phyloP scores from a whole-genome alignment of 2,329 filamentous ascomycete genomes.

The Colletotrichum chlorophyti region DNA sequence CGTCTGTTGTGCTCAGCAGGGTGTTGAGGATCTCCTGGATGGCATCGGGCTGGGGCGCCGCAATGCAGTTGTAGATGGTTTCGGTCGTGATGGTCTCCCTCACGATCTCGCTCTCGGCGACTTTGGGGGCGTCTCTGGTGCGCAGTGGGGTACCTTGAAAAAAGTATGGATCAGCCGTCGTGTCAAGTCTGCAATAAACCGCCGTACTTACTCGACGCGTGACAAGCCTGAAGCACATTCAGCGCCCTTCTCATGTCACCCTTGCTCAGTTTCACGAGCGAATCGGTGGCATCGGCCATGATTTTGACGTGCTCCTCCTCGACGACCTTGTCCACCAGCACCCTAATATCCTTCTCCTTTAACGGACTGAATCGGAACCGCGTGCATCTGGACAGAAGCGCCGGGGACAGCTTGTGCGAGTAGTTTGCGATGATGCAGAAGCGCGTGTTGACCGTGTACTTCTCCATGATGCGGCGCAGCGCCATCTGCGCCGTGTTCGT shows the following conservation, averaged over 20 bases:
- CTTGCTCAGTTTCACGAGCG: constrained; percentile 85
- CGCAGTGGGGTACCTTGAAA: constrained; percentile 72
- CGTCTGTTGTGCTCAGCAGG: constrained; percentile 82
- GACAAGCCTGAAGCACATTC: constrained; percentile 95
- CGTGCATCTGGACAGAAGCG: constrained; percentile 90
- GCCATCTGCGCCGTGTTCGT: constrained; percentile 99
- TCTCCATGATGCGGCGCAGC: constrained; percentile 95
- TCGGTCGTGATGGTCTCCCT: constrained; percentile 86
- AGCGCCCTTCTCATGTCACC: constrained; percentile 95
- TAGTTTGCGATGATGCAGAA: constrained; percentile 99
- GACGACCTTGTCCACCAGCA: constrained; percentile 87
- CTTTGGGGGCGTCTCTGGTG: constrained; percentile 63
- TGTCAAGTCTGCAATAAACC: too few species aligned
- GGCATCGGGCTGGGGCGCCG: constrained; percentile 89
- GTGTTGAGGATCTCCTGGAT: constrained; percentile 85
- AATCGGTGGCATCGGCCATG: constrained; percentile 78
- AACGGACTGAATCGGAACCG: constrained; percentile 94
- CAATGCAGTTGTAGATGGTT: constrained; percentile 97
- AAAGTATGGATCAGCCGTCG: too few species aligned
- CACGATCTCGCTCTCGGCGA: constrained; percentile 69
- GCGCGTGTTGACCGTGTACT: constrained; percentile 96
- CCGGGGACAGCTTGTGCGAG: constrained; percentile 95
- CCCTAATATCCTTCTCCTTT: constrained; percentile 85
- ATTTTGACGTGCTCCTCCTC: constrained; percentile 88
- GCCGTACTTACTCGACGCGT: constrained; percentile 82